These are phyloP conservation scores for Spencermartinsiella ligniputridi DNA, from an alignment of 1,139 yeast species.

Conservation along the genomic window DNA sequence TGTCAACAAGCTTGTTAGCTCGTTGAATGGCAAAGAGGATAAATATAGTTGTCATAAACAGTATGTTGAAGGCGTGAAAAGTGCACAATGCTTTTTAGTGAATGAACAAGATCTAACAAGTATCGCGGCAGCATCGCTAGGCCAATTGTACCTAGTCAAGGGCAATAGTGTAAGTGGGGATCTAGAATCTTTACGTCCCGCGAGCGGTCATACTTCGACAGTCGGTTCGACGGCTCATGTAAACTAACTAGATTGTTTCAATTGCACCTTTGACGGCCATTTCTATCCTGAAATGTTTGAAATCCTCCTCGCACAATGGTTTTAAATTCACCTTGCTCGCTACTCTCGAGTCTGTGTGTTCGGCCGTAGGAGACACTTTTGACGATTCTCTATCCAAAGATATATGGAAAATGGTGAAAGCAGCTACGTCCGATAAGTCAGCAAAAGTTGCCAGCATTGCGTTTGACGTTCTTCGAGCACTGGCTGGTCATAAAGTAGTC, in stretches of 20 bases:
- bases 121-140: slow-evolving; percentile 23
- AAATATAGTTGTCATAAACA: slow-evolving; percentile 27
- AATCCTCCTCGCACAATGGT: slow-evolving; percentile 28
- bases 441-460: slow-evolving; percentile 31
- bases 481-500: slow-evolving; percentile 20
- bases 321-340: slow-evolving; percentile 24
- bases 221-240: too few relatives aligned
- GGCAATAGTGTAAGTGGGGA: slow-evolving; percentile 25
- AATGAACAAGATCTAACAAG: slow-evolving; percentile 12
- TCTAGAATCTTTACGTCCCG: background rate
- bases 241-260: slow-evolving; percentile 27
- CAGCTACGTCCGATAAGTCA: slow-evolving; percentile 28
- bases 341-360: slow-evolving; percentile 23
- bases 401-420: slow-evolving; percentile 30
- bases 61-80: slow-evolving; percentile 16
- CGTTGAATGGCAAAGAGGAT: slow-evolving; percentile 28
- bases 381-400: slow-evolving; percentile 33
- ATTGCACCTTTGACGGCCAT: slow-evolving; percentile 31
- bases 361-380: slow-evolving; percentile 29
- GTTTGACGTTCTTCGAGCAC: slow-evolving; percentile 24
- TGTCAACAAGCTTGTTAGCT: slow-evolving; percentile 26
- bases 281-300: slow-evolving; percentile 28
- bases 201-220: too few relatives aligned
- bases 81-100: background rate
- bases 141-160: slow-evolving; percentile 23